A percentile compares a stretch with the other conserved stretches of the same genome.
These are phyloP conservation scores for Jaltomata sinuosa DNA, from an alignment of 257 asterid genomes.

Conservation along the genomic window DNA sequence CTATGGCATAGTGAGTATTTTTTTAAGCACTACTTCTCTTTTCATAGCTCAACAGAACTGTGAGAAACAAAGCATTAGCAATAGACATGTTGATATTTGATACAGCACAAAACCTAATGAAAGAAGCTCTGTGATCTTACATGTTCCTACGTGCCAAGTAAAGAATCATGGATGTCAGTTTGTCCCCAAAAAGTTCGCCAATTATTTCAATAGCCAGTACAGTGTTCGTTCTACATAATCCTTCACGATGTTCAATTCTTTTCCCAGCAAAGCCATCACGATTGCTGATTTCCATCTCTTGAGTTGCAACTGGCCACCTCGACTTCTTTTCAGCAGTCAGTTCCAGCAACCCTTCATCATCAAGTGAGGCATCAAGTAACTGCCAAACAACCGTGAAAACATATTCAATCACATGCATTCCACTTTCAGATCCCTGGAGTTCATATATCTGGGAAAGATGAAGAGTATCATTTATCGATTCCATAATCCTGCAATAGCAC, in stretches of 20 bases:
- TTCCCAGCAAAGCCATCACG: conserved; percentile 49
- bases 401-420: conserved; percentile 58
- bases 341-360: conserved; percentile 78
- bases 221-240: conserved; percentile 60
- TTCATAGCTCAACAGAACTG: not conserved
- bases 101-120: not conserved
- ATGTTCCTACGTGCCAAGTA: conserved; percentile 78
- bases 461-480: conserved; percentile 59
- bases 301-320: conserved; percentile 57
- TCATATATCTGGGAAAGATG: conserved; percentile 54
- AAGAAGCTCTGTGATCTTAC: conserved; percentile 41
- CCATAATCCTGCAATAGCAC: conserved; percentile 82
- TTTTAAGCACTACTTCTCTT: not conserved
- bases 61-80: not conserved
- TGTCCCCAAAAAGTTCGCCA: conserved; percentile 63
- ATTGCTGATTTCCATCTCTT: conserved; percentile 75
- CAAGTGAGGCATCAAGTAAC: conserved; percentile 92
- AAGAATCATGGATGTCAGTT: conserved; percentile 62
- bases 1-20: not conserved
- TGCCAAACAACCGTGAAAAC: conserved; percentile 70
- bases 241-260: conserved; percentile 51
- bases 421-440: conserved; percentile 65
- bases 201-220: conserved; percentile 70
- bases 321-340: conserved; percentile 70
- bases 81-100: not conserved